Conservation (phyloP, 2,329 filamentous ascomycete species). For the Ceratocystis smalleyi region DNA sequence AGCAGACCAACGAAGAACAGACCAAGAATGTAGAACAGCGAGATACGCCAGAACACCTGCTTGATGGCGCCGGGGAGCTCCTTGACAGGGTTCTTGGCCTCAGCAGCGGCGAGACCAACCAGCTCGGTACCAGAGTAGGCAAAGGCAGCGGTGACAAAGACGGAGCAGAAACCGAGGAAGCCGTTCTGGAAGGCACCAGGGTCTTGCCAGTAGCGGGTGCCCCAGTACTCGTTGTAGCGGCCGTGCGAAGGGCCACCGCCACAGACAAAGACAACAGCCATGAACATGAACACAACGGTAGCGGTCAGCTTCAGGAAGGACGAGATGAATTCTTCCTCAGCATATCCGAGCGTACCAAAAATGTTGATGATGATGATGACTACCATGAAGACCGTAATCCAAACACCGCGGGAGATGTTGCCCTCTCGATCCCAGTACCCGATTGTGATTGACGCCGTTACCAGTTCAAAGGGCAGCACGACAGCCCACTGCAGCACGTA, state of each 20-base stretch:
- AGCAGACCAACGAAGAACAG: constrained; percentile 35
- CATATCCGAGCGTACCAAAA: constrained; percentile 39
- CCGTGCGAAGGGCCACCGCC: constrained; percentile 39
- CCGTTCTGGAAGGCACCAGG: constrained; percentile 48
- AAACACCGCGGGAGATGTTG: constrained; percentile 30
- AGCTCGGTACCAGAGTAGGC: constrained; percentile 53
- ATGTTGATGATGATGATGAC: constrained; percentile 37
- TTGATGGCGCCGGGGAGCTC: constrained; percentile 65
- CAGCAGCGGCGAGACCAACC: constrained; percentile 54
- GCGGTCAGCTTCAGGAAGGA: constrained; percentile 41
- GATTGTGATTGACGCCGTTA: constrained; percentile 36
- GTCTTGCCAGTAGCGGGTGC: constrained; percentile 30
- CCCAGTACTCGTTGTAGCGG: constrained; percentile 29
- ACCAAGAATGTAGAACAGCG: constrained; percentile 35
- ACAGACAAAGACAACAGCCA: constrained; percentile 40
- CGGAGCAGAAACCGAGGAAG: constrained; percentile 52
- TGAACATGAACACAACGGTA: constrained; percentile 46
- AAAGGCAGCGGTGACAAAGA: constrained; percentile 56
- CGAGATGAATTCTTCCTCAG: constrained; percentile 41
- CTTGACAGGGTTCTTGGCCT: constrained; percentile 50
- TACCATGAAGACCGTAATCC: constrained; percentile 38
- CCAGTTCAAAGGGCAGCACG: constrained; percentile 36
- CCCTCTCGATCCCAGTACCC: constrained; percentile 33
- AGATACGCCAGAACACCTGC: constrained; percentile 46
- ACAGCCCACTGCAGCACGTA: constrained; percentile 36